These are phyloP conservation scores for Odonthalia washingtoniensis DNA, from an alignment of 31 red algal genomes.

Conservation along the genomic window DNA sequence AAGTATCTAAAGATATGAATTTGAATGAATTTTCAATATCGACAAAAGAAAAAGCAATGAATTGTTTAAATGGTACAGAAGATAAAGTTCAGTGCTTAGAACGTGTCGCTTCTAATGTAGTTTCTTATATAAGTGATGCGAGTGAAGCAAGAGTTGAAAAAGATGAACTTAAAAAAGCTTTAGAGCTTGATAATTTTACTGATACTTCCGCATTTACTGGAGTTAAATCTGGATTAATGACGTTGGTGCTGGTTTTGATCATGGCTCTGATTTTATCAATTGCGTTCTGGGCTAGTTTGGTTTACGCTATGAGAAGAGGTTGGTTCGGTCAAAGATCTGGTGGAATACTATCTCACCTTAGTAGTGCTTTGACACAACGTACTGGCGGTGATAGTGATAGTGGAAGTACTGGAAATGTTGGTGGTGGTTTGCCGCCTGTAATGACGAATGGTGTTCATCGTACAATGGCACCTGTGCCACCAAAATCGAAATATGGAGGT, in stretches of 20 bases:
- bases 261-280: not conserved
- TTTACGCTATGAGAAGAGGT: not conserved
- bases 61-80: slow-evolving; percentile 18
- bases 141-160: not conserved
- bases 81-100: slow-evolving; percentile 19
- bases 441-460: too few species aligned
- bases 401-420: too few species aligned
- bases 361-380: not conserved
- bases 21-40: slow-evolving; percentile 9
- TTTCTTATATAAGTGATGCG: not conserved
- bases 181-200: slow-evolving; percentile 27
- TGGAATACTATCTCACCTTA: not conserved
- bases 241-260: not conserved
- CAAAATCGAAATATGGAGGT: too few species aligned
- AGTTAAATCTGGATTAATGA: not conserved
- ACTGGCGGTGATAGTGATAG: too few species aligned
- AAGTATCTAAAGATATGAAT: not conserved
- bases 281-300: not conserved
- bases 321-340: not conserved
- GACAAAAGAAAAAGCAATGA: slow-evolving; percentile 6
- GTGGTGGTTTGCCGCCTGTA: too few species aligned
- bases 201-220: slow-evolving; percentile 8
- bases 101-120: not conserved
- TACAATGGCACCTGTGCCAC: too few species aligned
- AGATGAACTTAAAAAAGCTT: slow-evolving; percentile 10